Percentiles rank a stretch among this genome's conserved stretches.
phyloP scores from a whole-genome alignment of 2,329 filamentous ascomycete genomes.

The Aspergillus novoparasiticus region DNA sequence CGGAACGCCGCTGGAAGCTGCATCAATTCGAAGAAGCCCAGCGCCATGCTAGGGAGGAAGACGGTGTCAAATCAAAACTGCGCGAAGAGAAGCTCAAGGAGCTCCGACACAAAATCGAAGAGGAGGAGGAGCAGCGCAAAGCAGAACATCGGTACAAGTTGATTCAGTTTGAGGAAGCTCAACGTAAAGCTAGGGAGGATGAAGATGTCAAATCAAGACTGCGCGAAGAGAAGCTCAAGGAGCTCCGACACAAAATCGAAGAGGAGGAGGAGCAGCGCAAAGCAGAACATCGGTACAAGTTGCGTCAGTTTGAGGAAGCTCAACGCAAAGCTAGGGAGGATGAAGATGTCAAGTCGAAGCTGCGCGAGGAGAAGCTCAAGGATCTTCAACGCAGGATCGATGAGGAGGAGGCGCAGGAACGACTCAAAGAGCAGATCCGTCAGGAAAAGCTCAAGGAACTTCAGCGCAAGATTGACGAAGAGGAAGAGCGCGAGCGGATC shows the following conservation, averaged over 20 bases:
- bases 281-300: conserved; percentile 19
- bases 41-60: conserved; percentile 34
- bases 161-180: conserved; percentile 17
- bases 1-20: conserved; percentile 19
- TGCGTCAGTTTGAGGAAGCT: conserved; percentile 18
- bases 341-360: conserved; percentile 35
- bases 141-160: conserved; percentile 20
- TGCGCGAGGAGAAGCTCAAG: conserved; percentile 33
- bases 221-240: conserved; percentile 33
- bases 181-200: conserved; percentile 32
- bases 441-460: conserved; percentile 35
- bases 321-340: conserved; percentile 33
- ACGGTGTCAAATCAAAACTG: conserved; percentile 35
- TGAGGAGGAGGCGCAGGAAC: conserved; percentile 51
- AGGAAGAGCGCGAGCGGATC: conserved; percentile 49
- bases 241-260: conserved; percentile 36
- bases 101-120: conserved; percentile 37
- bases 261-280: conserved; percentile 46
- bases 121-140: conserved; percentile 47
- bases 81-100: conserved; percentile 34
- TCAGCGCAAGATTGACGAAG: conserved; percentile 41
- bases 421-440: conserved; percentile 35
- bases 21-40: conserved; percentile 19
- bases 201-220: conserved; percentile 36
- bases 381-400: conserved; percentile 37